Percentiles rank a stretch among this genome's conserved stretches.
These are phyloP conservation scores for Aspergillus latus DNA, from an alignment of 2,329 filamentous ascomycete species.

Conservation along the genomic window DNA sequence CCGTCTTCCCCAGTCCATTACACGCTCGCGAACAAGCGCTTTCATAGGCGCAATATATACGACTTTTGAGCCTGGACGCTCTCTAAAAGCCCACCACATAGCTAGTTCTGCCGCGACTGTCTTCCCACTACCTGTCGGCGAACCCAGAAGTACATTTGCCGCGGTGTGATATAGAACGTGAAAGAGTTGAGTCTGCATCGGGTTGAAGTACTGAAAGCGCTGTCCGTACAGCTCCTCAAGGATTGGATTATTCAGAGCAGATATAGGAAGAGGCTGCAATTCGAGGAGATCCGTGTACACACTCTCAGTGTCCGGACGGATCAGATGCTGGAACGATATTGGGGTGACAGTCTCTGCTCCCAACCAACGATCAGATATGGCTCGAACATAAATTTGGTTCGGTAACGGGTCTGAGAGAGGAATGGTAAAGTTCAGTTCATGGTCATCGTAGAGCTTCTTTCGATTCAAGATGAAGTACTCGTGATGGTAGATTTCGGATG, in stretches of 20 bases:
- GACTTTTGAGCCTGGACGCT: slow-evolving; percentile 91
- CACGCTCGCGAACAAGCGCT: slow-evolving; percentile 90
- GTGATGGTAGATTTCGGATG: slow-evolving; percentile 95
- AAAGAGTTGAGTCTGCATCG: slow-evolving; percentile 99
- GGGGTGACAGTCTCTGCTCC: slow-evolving; percentile 94
- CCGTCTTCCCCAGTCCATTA: slow-evolving; percentile 88
- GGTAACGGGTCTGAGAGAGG: slow-evolving; percentile 90
- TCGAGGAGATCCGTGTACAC: slow-evolving; percentile 94
- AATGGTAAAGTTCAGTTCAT: slow-evolving; percentile 97
- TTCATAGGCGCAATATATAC: slow-evolving; percentile 99
- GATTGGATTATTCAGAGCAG: slow-evolving; percentile 80
- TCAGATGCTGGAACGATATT: slow-evolving; percentile 96
- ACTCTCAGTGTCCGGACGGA: slow-evolving; percentile 94
- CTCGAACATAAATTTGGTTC: slow-evolving; percentile 92
- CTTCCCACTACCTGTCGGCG: slow-evolving; percentile 95
- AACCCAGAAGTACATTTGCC: slow-evolving; percentile 89
- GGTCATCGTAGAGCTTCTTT: slow-evolving; percentile 89
- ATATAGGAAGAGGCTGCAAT: slow-evolving; percentile 82
- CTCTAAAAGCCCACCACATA: slow-evolving; percentile 99
- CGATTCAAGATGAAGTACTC: slow-evolving; percentile 93
- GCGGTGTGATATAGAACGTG: slow-evolving; percentile 92
- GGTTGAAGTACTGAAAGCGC: slow-evolving; percentile 95
- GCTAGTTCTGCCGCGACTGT: slow-evolving; percentile 93
- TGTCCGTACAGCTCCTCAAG: slow-evolving; percentile 86
- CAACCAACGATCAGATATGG: slow-evolving; percentile 95